A percentile compares a stretch with the other conserved stretches of the same genome.
phyloP scores from a whole-genome alignment of 2,329 filamentous ascomycete species.

The Ascochyta clinopodiicola region DNA sequence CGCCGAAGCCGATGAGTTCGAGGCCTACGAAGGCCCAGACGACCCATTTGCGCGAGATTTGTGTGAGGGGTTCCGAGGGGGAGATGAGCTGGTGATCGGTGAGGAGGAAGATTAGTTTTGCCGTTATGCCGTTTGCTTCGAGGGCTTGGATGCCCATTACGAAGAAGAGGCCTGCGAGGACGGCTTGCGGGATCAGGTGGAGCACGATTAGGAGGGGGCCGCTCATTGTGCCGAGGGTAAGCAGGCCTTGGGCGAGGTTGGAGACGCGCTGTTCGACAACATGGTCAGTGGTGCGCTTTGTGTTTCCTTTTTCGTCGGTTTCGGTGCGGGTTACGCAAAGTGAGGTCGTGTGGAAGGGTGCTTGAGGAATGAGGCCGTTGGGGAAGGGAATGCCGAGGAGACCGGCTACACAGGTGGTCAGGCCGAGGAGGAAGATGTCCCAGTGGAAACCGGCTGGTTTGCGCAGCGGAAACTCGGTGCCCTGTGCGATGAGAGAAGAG shows the following conservation, averaged over 20 bases:
- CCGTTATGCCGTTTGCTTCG: conserved; percentile 60
- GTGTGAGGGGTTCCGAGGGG: conserved; percentile 55
- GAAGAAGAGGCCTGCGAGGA: conserved; percentile 65
- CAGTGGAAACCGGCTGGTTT: conserved; percentile 68
- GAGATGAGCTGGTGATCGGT: conserved; percentile 57
- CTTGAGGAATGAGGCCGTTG: conserved; percentile 66
- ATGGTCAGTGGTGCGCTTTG: conserved; percentile 51
- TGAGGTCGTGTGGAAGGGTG: conserved; percentile 65
- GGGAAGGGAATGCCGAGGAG: conserved; percentile 65
- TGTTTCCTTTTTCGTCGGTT: conserved; percentile 52
- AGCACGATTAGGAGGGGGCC: conserved; percentile 61
- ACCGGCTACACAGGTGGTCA: conserved; percentile 62
- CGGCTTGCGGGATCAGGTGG: conserved; percentile 61
- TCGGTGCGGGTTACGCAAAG: conserved; percentile 53
- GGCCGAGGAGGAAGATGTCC: conserved; percentile 65
- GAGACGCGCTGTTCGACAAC: conserved; percentile 65
- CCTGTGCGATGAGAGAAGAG: conserved; percentile 63
- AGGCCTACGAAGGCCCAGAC: conserved; percentile 60
- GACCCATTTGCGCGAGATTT: conserved; percentile 51
- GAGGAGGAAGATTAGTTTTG: conserved; percentile 58
- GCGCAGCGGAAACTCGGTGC: conserved; percentile 61
- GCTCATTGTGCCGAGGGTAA: conserved; percentile 63
- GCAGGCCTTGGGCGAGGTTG: conserved; percentile 62
- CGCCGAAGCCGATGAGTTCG: conserved; percentile 59
- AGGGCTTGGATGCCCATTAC: conserved; percentile 62